Evolutionary conservation across 2,329 filamentous ascomycete genomes (phyloP).

Genomic region (Aspergillus floridensis): DNA sequence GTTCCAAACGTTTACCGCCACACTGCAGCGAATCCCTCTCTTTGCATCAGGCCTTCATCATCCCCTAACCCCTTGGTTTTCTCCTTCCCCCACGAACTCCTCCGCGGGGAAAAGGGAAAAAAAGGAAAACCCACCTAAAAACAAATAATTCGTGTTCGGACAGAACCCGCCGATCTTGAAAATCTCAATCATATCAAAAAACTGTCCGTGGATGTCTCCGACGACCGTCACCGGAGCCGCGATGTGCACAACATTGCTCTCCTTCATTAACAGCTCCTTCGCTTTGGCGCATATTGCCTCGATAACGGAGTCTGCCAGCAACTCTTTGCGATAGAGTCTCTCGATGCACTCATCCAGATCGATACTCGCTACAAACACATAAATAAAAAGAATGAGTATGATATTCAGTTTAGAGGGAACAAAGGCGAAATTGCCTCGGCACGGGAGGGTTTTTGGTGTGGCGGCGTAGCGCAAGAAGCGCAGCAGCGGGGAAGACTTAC

Average conservation of each 20-base stretch:
- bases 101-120: too few species aligned
- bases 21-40: too few species aligned
- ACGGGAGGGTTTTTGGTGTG: background rate
- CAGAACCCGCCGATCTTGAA: conserved; percentile 98
- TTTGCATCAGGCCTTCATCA: background rate
- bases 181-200: conserved; percentile 98
- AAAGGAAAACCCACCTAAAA: conserved; percentile 65
- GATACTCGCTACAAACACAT: conserved; percentile 69
- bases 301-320: conserved; percentile 95
- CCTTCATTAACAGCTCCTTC: conserved; percentile 97
- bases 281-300: conserved; percentile 99
- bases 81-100: background rate
- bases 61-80: background rate
- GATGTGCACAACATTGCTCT: conserved; percentile 99
- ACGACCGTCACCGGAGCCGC: conserved; percentile 94
- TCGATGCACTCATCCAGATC: conserved; percentile 98
- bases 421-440: background rate
- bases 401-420: background rate
- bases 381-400: conserved; percentile 7
- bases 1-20: background rate
- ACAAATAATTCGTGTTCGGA: conserved; percentile 97
- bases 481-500: conserved; percentile 27
- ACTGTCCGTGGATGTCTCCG: conserved; percentile 97
- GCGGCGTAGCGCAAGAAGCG: background rate
- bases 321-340: conserved; percentile 92